phyloP scores from a whole-genome alignment of 164 flowering plant genomes.

The Kingdonia uniflora region DNA sequence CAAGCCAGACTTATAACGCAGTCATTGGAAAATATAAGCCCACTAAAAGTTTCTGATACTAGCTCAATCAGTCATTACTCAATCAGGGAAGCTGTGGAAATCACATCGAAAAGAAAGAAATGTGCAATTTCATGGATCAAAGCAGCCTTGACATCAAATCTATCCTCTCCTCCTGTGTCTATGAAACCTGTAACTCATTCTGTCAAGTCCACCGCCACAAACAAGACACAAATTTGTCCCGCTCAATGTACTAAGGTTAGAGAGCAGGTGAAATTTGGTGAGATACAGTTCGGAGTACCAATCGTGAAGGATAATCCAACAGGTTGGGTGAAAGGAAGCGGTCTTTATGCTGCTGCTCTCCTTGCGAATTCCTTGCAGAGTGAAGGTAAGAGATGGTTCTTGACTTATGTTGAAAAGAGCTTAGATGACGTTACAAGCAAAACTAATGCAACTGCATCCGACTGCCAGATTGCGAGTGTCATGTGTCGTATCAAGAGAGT shows the following conservation, averaged over 20 bases:
- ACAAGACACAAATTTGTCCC: constrained; percentile 7
- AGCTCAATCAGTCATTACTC: constrained; percentile 15
- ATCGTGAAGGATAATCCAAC: constrained; percentile 12
- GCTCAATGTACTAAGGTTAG: constrained; percentile 11
- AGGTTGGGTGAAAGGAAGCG: constrained; percentile 35
- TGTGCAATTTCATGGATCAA: constrained; percentile 47
- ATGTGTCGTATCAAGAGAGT: constrained; percentile 47
- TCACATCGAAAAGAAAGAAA: constrained; percentile 41
- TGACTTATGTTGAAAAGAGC: constrained; percentile 34
- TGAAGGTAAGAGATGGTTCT: constrained; percentile 36
- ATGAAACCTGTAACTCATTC: constrained; percentile 5
- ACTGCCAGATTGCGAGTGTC: constrained; percentile 26
- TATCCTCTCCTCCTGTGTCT: constrained; percentile 21
- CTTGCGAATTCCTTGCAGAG: constrained; percentile 28
- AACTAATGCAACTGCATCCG: constrained; percentile 14
- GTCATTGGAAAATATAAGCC: constrained; percentile 29
- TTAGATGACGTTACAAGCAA: constrained; percentile 31
- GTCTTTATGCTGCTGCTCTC: constrained; percentile 14
- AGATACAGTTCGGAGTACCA: constrained; percentile 10
- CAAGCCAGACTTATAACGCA: constrained; percentile 26
- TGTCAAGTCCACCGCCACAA: not conserved
- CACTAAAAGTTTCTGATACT: constrained; percentile 15
- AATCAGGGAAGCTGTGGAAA: constrained; percentile 25
- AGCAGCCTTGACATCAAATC: constrained; percentile 59
- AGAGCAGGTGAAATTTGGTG: constrained; percentile 14